phyloP scores from a whole-genome alignment of 257 asterid genomes.

The Nicotiana sylvestris region DNA sequence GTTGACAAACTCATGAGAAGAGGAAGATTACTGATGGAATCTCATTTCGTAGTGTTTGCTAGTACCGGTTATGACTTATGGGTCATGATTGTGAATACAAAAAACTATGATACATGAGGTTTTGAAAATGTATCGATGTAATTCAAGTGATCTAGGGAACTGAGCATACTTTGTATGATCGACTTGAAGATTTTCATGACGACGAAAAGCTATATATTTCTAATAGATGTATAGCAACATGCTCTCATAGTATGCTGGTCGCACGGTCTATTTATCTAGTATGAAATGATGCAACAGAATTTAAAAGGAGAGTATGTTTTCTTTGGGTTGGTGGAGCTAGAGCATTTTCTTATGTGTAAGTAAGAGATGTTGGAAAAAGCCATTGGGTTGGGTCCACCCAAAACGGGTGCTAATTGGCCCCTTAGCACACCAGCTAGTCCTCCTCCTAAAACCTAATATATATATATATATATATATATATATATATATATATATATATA shows the following conservation, averaged over 20 bases:
- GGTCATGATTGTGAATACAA: not conserved
- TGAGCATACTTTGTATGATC: not conserved
- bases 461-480: no score
- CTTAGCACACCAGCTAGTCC: not conserved
- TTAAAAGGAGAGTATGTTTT: no score
- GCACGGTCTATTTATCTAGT: not conserved
- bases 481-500: no score
- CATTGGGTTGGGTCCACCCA: not conserved
- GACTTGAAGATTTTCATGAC: not conserved
- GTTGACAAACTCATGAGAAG: not conserved
- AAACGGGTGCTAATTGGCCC: not conserved
- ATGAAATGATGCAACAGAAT: not conserved
- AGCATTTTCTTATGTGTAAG: not conserved
- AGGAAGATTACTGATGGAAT: not conserved
- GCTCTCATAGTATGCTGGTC: not conserved
- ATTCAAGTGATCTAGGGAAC: not conserved
- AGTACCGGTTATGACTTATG: not conserved
- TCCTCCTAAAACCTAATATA: no score
- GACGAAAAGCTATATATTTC: not conserved
- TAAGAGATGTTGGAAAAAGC: not conserved
- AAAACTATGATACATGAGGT: no score
- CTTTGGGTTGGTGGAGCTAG: not conserved
- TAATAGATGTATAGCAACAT: not conserved
- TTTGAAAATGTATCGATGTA: not conserved
- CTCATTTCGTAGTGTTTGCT: not conserved